Percentiles rank a stretch among this genome's conserved stretches.
phyloP scores from a whole-genome alignment of 495 filamentous ascomycete species.

The Trichoderma virens region DNA sequence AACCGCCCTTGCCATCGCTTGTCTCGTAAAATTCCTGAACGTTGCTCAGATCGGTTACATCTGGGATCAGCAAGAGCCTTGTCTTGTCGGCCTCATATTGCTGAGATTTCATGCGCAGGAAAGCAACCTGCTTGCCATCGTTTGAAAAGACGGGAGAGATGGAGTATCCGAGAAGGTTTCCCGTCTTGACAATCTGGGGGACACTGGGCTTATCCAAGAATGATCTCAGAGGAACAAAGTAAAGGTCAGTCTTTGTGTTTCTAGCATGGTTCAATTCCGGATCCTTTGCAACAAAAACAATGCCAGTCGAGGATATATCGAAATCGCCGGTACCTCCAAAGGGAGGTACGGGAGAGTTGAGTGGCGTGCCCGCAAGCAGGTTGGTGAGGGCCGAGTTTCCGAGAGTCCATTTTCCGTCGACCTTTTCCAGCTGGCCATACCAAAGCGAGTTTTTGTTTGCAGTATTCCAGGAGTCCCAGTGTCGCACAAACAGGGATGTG shows the following conservation, averaged over 20 bases:
- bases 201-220: constrained; percentile 46
- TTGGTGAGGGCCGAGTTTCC: constrained; percentile 41
- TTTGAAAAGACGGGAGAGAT: constrained; percentile 69
- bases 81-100: constrained; percentile 91
- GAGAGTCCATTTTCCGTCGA: constrained; percentile 34
- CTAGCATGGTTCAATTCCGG: constrained; percentile 67
- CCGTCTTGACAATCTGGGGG: constrained; percentile 36
- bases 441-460: constrained; percentile 66
- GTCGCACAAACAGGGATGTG: constrained; percentile 61
- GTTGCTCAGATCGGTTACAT: constrained; percentile 51
- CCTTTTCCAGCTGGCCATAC: constrained; percentile 56
- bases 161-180: constrained; percentile 59
- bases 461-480: constrained; percentile 67
- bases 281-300: constrained; percentile 83
- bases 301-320: constrained; percentile 44
- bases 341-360: constrained; percentile 55
- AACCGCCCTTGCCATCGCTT: constrained; percentile 52
- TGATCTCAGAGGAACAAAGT: constrained; percentile 58
- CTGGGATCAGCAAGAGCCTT: constrained; percentile 56
- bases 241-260: constrained; percentile 74
- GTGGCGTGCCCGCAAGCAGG: constrained; percentile 45
- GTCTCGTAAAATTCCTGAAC: constrained; percentile 58
- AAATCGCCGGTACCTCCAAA: constrained; percentile 51
- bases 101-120: constrained; percentile 68
- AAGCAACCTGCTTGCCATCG: constrained; percentile 64